Conservation (phyloP, 192 early-diverging fungal species). For the Rhizoclosmatium globosum region DNA sequence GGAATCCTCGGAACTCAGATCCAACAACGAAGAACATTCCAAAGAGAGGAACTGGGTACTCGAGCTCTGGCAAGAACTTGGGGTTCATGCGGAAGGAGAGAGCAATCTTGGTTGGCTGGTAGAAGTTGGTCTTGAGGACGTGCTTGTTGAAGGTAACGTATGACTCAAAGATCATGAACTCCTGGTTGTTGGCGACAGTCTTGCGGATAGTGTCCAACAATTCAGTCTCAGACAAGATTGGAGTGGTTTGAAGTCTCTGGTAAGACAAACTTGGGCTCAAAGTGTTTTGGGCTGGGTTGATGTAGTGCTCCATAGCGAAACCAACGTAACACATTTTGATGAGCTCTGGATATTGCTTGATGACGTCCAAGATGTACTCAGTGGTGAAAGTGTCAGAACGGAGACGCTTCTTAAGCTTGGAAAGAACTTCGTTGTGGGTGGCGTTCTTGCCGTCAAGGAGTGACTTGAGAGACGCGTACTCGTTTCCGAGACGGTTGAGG, state of each 20-base stretch:
- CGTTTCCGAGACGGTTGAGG: constrained; percentile 94
- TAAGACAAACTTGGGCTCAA: constrained; percentile 81
- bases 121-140: constrained; percentile 99
- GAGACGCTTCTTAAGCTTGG: constrained; percentile 97
- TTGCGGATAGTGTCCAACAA: constrained; percentile 87
- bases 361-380: constrained; percentile 95
- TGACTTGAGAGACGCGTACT: constrained; percentile 84
- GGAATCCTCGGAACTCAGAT: constrained; percentile 99
- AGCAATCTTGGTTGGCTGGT: constrained; percentile 99
- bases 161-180: constrained; percentile 90
- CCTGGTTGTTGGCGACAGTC: constrained; percentile 90
- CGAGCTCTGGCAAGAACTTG: constrained; percentile 90
- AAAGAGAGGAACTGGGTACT: constrained; percentile 90
- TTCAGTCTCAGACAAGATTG: constrained; percentile 80
- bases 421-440: constrained; percentile 88
- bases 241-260: constrained; percentile 82
- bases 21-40: constrained; percentile 98
- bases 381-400: constrained; percentile 97
- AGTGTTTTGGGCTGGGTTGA: constrained; percentile 65
- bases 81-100: constrained; percentile 98
- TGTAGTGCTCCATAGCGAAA: constrained; percentile 94
- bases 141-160: constrained; percentile 97
- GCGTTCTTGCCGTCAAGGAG: constrained; percentile 83
- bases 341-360: constrained; percentile 93
- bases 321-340: constrained; percentile 91